These are phyloP conservation scores for Colletotrichum zoysiae DNA, from an alignment of 2,329 filamentous ascomycete genomes.

Conservation along the genomic window DNA sequence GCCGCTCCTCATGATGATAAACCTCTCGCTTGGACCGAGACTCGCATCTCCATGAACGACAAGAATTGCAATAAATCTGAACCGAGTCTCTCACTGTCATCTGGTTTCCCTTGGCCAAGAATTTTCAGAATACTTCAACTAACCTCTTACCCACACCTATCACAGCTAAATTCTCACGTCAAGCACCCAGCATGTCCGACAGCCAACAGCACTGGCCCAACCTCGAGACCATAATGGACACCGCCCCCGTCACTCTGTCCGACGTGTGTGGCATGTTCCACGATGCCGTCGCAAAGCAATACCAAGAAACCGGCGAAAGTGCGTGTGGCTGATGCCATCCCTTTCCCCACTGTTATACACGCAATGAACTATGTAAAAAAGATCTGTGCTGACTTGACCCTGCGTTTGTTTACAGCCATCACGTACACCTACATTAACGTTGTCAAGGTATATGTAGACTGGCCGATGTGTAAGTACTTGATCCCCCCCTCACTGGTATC, in stretches of 20 bases:
- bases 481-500: background rate
- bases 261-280: background rate
- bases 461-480: background rate
- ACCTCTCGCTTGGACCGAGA: background rate
- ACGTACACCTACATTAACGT: background rate
- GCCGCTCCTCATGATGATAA: background rate
- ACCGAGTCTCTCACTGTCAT: accelerated
- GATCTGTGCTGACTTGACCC: background rate
- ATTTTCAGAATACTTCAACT: background rate
- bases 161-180: no score
- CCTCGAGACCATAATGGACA: background rate
- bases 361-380: background rate
- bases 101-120: background rate
- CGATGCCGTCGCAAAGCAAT: background rate
- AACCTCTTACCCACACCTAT: no score
- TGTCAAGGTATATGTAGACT: background rate
- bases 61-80: background rate
- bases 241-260: background rate
- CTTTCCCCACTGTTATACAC: no score
- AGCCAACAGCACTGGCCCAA: background rate
- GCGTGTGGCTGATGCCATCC: background rate
- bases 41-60: background rate
- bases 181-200: background rate
- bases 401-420: background rate
- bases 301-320: background rate